Conservation (phyloP, 352 stramenopile species). For the Peronospora tabacina region DNA sequence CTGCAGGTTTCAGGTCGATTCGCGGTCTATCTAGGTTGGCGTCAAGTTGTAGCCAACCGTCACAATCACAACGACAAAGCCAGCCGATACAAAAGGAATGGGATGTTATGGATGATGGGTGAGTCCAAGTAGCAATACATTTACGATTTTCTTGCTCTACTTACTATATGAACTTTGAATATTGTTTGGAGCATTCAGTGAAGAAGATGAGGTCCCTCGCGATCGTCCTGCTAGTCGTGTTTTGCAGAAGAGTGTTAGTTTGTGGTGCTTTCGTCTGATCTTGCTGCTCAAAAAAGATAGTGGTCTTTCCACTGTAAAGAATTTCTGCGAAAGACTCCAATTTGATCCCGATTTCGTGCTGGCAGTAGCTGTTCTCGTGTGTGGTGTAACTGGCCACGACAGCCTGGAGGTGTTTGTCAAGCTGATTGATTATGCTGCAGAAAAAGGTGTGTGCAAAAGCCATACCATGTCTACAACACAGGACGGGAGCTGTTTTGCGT, state of each 20-base stretch:
- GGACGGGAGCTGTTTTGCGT: conserved; percentile 22
- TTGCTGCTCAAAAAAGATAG: conserved; percentile 74
- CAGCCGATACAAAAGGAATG: conserved; percentile 21
- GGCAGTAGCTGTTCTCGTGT: conserved; percentile 49
- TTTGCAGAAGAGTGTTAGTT: conserved; percentile 33
- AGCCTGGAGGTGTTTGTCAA: conserved; percentile 52
- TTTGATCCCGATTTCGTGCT: conserved; percentile 67
- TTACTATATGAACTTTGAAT: conserved; percentile 1
- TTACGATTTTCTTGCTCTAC: neutral
- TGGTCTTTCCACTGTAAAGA: conserved; percentile 49
- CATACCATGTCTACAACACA: conserved; percentile 17
- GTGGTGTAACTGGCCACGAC: conserved; percentile 43
- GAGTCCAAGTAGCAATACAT: conserved; percentile 1
- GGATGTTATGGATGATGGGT: conserved; percentile 44
- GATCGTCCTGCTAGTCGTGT: conserved; percentile 21
- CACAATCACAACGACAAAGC: conserved; percentile 6
- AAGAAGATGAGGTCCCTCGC: conserved; percentile 24
- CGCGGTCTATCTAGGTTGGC: conserved; percentile 18
- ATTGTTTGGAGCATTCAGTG: conserved; percentile 9
- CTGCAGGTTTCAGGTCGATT: conserved; percentile 19
- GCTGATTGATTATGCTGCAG: conserved; percentile 42
- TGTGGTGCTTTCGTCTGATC: conserved; percentile 71
- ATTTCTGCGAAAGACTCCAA: conserved; percentile 32
- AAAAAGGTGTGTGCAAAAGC: conserved; percentile 32
- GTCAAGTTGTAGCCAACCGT: conserved; percentile 6